Evolutionary conservation across 2,329 filamentous ascomycete species (phyloP).

Genomic region (Scedosporium aurantiacum): DNA sequence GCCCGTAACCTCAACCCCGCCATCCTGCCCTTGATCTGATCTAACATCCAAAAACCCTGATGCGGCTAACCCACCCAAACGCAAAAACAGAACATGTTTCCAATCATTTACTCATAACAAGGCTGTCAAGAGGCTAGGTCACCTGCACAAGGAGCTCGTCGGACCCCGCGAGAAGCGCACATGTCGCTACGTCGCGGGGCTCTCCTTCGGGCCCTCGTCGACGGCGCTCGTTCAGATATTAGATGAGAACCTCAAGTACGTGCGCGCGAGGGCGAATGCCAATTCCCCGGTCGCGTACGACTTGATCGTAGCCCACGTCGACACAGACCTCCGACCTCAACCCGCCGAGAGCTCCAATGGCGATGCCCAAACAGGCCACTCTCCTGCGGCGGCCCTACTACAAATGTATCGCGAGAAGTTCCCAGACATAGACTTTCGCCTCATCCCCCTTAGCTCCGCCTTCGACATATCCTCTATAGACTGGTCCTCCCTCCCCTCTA

Average conservation of each 20-base stretch:
- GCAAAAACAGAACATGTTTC: constrained; percentile 50
- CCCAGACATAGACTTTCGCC: constrained; percentile 53
- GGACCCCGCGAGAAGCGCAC: constrained; percentile 20
- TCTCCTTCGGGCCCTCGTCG: constrained; percentile 78
- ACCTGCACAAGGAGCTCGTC: constrained; percentile 36
- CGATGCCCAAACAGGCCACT: neutral
- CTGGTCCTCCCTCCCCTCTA: constrained; percentile 35
- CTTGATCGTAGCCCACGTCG: constrained; percentile 48
- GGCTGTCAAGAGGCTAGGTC: constrained; percentile 58
- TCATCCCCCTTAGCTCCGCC: constrained; percentile 52
- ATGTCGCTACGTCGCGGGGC: constrained; percentile 55
- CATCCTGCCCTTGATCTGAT: neutral
- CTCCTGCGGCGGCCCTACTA: constrained; percentile 33
- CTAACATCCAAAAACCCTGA: constrained; percentile 3
- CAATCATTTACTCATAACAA: constrained; percentile 67
- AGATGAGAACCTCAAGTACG: constrained; percentile 54
- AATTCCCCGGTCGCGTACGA: constrained; percentile 41
- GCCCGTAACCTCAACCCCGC: constrained; percentile 12
- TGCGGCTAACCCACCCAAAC: constrained; percentile 5
- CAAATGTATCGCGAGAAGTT: constrained; percentile 47
- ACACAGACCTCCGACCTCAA: constrained; percentile 24
- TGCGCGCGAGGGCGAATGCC: constrained; percentile 42
- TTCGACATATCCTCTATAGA: constrained; percentile 40
- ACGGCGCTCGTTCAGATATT: constrained; percentile 66
- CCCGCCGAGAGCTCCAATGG: neutral